Evolutionary conservation across 1,139 yeast genomes (phyloP).

Genomic region (Sugiyamaella paludigena): DNA sequence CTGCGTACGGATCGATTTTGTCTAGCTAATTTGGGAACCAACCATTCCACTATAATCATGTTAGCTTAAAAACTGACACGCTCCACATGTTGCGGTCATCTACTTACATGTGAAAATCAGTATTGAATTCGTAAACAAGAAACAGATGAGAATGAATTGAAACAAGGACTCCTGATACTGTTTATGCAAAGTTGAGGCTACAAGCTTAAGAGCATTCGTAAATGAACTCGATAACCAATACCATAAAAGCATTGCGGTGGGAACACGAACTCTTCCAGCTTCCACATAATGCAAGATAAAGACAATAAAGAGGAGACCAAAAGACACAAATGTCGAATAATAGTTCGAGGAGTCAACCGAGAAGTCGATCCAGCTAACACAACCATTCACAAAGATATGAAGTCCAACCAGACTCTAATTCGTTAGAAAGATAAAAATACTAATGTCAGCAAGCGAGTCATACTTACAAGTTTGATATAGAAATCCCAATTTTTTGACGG

Average conservation of each 20-base stretch:
- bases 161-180: not conserved
- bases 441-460: too few relatives aligned
- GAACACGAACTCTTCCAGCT: slow-evolving; percentile 57
- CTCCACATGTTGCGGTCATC: not conserved
- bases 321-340: too few relatives aligned
- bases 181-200: slow-evolving; percentile 22
- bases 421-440: slow-evolving; percentile 3
- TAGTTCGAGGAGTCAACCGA: too few relatives aligned
- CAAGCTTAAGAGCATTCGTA: slow-evolving; percentile 46
- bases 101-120: not conserved
- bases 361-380: not conserved
- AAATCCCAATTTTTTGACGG: too few relatives aligned
- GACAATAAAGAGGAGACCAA: not conserved
- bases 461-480: too few relatives aligned
- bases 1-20: slow-evolving; percentile 45
- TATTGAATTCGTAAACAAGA: not conserved
- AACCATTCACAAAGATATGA: slow-evolving; percentile 1
- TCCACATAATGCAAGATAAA: slow-evolving; percentile 64
- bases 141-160: not conserved
- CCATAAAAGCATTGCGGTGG: slow-evolving; percentile 62
- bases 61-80: too few relatives aligned
- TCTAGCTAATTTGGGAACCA: not conserved
- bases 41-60: not conserved
- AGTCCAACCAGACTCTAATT: slow-evolving; percentile 4
- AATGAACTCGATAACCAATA: slow-evolving; percentile 65